A percentile compares a stretch with the other conserved stretches of the same genome.
Conservation (phyloP, 73 alveolate genomes). For the Tetrahymena malaccensis region DNA sequence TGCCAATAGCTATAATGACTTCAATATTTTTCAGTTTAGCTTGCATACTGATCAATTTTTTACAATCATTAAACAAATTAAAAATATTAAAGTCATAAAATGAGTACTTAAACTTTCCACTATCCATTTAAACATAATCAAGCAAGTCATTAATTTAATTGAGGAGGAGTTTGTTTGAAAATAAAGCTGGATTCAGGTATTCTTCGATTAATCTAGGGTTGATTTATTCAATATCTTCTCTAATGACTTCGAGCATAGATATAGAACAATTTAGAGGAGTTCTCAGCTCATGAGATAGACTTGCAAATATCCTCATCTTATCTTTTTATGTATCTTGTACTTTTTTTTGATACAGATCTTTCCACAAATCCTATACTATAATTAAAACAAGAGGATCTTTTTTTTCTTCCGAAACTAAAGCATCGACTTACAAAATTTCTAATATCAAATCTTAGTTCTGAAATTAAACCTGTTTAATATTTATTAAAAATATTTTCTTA, state of each 20-base stretch:
- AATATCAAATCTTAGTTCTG: neutral
- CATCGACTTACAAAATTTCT: neutral
- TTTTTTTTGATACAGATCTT: neutral
- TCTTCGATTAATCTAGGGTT: conserved; percentile 3
- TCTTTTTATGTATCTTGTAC: neutral
- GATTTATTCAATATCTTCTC: neutral
- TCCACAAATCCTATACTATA: neutral
- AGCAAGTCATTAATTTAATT: conserved; percentile 26
- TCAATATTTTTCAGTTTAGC: neutral
- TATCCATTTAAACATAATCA: conserved; percentile 23
- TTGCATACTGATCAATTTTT: neutral
- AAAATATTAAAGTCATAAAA: neutral
- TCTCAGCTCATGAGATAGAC: neutral
- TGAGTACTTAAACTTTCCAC: neutral
- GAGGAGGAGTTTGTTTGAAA: neutral
- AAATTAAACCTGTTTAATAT: neutral
- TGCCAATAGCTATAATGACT: neutral
- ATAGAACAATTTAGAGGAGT: neutral
- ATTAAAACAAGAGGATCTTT: neutral
- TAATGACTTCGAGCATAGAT: neutral
- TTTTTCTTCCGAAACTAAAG: neutral
- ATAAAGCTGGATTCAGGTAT: conserved; percentile 6
- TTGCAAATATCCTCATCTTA: neutral
- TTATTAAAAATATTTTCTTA: neutral
- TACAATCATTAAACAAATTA: neutral